Percentiles rank a stretch among this genome's conserved stretches.
Evolutionary conservation across 1,284 basidiomycete species (phyloP).

Genomic region (Puccinia hordei): DNA sequence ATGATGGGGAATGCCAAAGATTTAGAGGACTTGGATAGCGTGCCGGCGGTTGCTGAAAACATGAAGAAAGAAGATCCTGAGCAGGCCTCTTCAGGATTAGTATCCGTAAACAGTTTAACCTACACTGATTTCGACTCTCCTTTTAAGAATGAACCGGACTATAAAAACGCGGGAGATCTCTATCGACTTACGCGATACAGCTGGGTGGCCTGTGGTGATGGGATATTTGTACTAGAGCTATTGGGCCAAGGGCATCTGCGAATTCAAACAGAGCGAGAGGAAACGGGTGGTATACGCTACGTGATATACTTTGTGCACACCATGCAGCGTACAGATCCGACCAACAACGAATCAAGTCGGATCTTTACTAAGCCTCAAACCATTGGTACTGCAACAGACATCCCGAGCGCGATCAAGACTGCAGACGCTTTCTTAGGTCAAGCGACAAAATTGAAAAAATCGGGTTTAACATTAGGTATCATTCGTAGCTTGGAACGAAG

Average conservation of each 20-base stretch:
- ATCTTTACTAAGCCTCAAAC: constrained; percentile 22
- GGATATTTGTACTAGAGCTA: constrained; percentile 57
- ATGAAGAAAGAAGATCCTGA: neutral
- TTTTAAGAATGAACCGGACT: constrained; percentile 22
- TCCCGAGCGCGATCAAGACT: constrained; percentile 30
- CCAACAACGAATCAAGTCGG: constrained; percentile 20
- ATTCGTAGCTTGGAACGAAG: constrained; percentile 32
- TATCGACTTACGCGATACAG: constrained; percentile 56
- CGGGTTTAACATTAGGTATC: constrained; percentile 22
- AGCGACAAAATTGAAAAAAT: constrained; percentile 22
- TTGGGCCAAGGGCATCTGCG: constrained; percentile 28
- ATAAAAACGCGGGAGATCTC: constrained; percentile 52
- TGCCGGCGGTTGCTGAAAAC: constrained; percentile 1
- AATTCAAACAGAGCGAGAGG: constrained; percentile 25
- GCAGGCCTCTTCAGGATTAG: neutral
- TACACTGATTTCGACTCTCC: constrained; percentile 58
- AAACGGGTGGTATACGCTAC: constrained; percentile 2
- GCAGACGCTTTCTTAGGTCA: constrained; percentile 29
- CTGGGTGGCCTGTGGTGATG: constrained; percentile 59
- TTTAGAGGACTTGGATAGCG: too few species aligned
- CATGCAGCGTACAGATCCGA: constrained; percentile 2
- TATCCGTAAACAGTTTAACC: constrained; percentile 49
- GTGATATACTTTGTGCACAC: constrained; percentile 31
- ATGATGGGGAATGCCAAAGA: neutral
- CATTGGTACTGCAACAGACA: constrained; percentile 4